These are phyloP conservation scores for Prunella vulgaris DNA, from an alignment of 257 asterid species.

Conservation along the genomic window DNA sequence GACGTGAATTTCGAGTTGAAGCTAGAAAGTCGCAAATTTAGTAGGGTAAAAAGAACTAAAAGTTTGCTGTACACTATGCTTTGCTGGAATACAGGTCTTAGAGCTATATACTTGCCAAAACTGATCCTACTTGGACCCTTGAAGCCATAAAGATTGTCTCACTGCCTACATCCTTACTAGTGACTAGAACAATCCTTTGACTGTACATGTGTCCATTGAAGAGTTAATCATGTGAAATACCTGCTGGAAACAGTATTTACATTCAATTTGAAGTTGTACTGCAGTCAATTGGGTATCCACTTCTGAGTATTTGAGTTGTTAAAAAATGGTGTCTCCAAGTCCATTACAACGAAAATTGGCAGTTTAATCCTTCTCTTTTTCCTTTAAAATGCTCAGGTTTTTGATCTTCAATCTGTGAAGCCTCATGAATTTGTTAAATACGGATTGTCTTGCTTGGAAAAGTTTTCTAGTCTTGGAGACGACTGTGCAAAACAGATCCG, in stretches of 20 bases:
- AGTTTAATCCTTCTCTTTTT: constrained; percentile 16
- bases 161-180: not conserved
- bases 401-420: constrained; percentile 80
- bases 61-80: not conserved
- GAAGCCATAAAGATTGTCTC: not conserved
- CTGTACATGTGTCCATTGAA: not conserved
- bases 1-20: not conserved
- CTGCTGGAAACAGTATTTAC: not conserved
- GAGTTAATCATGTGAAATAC: not conserved
- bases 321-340: constrained; percentile 3
- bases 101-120: not conserved
- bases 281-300: constrained; percentile 4
- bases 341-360: not conserved
- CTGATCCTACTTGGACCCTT: not conserved
- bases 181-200: not conserved
- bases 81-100: not conserved
- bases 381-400: constrained; percentile 60
- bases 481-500: constrained; percentile 69
- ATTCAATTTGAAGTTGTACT: not conserved
- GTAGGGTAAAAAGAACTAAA: not conserved
- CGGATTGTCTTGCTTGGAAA: constrained; percentile 89
- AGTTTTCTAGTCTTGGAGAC: constrained; percentile 83
- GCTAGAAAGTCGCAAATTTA: not conserved
- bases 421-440: constrained; percentile 89
- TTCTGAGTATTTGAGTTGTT: constrained; percentile 2